Percentiles rank a stretch among this genome's conserved stretches.
phyloP scores from a whole-genome alignment of 169 alveolate genomes.

The Plasmodium falciparum region DNA sequence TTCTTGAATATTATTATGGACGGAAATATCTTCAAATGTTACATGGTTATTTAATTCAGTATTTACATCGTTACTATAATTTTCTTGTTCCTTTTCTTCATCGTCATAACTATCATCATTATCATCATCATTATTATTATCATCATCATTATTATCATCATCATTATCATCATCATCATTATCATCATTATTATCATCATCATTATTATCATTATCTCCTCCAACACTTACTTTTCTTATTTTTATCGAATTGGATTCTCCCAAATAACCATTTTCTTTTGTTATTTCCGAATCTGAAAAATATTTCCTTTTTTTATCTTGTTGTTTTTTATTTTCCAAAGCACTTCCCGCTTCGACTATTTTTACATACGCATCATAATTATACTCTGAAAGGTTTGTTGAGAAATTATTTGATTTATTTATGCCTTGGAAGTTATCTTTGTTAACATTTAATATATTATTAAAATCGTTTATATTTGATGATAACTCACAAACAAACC shows the following conservation, averaged over 20 bases:
- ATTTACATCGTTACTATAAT: neutral
- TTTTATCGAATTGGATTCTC: neutral
- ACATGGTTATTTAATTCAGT: neutral
- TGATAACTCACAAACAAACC: too few species aligned
- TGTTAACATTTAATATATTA: neutral
- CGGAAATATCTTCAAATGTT: neutral
- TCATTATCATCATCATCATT: neutral
- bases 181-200: neutral
- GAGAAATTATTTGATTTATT: neutral
- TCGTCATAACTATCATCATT: neutral
- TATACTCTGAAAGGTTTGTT: conserved; percentile 11
- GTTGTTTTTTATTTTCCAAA: neutral
- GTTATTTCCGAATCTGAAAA: conserved; percentile 40
- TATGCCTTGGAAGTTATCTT: neutral
- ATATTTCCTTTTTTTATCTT: conserved; percentile 45
- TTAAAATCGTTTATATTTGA: neutral
- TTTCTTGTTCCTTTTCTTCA: neutral
- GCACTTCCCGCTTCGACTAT: neutral
- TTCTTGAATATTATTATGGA: neutral
- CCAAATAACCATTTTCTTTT: neutral
- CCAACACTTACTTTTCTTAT: neutral
- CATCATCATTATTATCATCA: neutral
- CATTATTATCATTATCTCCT: neutral
- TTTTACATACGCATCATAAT: neutral
- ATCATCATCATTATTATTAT: neutral